These are phyloP conservation scores for Volutella citrinella DNA, from an alignment of 2,329 filamentous ascomycete species.

Conservation along the genomic window DNA sequence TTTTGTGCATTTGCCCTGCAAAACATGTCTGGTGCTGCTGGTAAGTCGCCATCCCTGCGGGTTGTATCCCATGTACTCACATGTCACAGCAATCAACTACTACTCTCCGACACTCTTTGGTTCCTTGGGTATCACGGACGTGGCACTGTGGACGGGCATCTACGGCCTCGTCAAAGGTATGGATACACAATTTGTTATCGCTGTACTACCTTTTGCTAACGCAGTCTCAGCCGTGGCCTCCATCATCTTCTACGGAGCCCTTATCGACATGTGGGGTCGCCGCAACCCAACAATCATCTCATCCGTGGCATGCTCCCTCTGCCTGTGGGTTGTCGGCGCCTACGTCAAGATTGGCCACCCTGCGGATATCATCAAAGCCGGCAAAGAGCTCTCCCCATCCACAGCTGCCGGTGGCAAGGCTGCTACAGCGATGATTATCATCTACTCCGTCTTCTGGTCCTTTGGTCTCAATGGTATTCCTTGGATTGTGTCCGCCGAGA, in stretches of 20 bases:
- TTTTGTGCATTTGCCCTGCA: conserved; percentile 37
- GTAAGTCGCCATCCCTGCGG: conserved; percentile 15
- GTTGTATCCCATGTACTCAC: conserved; percentile 3
- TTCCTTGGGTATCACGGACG: conserved; percentile 43
- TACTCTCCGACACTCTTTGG: conserved; percentile 40
- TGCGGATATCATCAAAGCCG: conserved; percentile 40
- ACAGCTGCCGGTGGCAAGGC: conserved; percentile 46
- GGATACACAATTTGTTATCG: rapidly evolving
- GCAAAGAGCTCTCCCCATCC: conserved; percentile 38
- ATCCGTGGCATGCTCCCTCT: conserved; percentile 44
- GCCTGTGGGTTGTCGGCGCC: conserved; percentile 50
- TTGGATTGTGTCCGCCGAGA: conserved; percentile 44
- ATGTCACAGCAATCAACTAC: conserved; percentile 37
- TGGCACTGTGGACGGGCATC: conserved; percentile 47
- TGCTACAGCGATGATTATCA: conserved; percentile 53
- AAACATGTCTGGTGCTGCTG: conserved; percentile 39
- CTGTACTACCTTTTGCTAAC: conserved; percentile 4
- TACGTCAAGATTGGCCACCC: conserved; percentile 53
- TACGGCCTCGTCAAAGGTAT: conserved; percentile 44
- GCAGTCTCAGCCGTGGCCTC: conserved; percentile 30
- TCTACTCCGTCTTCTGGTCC: conserved; percentile 51
- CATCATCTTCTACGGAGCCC: conserved; percentile 38
- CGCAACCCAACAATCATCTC: conserved; percentile 43
- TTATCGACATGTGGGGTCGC: conserved; percentile 40
- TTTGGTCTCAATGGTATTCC: conserved; percentile 44